These are phyloP conservation scores for Calonectria leucothoes DNA, from an alignment of 2,329 filamentous ascomycete genomes.

Conservation along the genomic window DNA sequence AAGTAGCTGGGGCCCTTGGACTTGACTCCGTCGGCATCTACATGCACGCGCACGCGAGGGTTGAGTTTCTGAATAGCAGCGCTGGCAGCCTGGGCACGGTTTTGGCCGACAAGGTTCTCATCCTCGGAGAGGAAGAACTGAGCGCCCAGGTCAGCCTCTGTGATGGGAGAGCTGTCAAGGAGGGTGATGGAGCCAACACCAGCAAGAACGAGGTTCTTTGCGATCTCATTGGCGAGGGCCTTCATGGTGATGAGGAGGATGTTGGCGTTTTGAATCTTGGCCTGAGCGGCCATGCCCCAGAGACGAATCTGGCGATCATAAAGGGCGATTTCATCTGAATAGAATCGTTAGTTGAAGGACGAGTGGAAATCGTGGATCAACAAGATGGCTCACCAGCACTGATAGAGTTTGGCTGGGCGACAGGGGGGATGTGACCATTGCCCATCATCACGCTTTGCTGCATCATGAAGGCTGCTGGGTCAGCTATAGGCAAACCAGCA, in stretches of 20 bases:
- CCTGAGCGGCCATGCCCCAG: conserved; percentile 96
- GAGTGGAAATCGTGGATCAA: not conserved
- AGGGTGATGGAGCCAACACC: conserved; percentile 93
- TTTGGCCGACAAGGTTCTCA: conserved; percentile 79
- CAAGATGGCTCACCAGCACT: conserved; percentile 46
- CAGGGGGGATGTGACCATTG: conserved; percentile 43
- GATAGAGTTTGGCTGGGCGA: conserved; percentile 41
- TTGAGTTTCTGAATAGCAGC: conserved; percentile 88
- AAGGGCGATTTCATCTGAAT: conserved; percentile 89
- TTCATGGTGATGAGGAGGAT: conserved; percentile 91
- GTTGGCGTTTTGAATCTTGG: conserved; percentile 89
- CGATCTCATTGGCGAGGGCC: conserved; percentile 91
- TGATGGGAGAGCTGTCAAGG: conserved; percentile 80
- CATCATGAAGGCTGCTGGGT: conserved; percentile 43
- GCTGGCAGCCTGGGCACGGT: conserved; percentile 84
- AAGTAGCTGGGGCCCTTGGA: conserved; percentile 81
- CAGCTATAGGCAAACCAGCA: conserved; percentile 40
- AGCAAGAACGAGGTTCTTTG: conserved; percentile 96
- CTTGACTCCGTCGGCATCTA: conserved; percentile 76
- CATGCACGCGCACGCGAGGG: conserved; percentile 82
- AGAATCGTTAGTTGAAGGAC: conserved; percentile 22
- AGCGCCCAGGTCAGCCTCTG: conserved; percentile 82
- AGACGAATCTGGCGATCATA: conserved; percentile 98
- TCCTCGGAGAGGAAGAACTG: conserved; percentile 82
- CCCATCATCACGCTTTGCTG: conserved; percentile 44